These are phyloP conservation scores for Cadophora sp. DNA, from an alignment of 2,329 filamentous ascomycete genomes.

Conservation along the genomic window DNA sequence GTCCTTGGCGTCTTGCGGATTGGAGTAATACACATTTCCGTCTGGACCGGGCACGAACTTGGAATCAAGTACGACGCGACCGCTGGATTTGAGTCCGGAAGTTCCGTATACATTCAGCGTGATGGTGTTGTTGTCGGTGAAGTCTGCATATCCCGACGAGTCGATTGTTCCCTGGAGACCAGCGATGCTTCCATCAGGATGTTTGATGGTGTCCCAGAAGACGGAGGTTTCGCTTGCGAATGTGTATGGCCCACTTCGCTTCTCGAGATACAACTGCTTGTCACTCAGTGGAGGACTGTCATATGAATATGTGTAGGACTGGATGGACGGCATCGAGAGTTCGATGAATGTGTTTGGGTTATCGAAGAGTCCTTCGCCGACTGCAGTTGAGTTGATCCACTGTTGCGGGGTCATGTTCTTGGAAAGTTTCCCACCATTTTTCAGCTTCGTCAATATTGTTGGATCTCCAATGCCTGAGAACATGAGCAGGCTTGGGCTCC, in stretches of 20 bases:
- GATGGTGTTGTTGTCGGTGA: slow-evolving; percentile 52
- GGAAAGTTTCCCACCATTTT: slow-evolving; percentile 46
- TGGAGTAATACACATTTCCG: slow-evolving; percentile 53
- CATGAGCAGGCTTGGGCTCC: slow-evolving; percentile 58
- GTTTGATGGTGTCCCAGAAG: slow-evolving; percentile 57
- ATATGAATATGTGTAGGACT: slow-evolving; percentile 57
- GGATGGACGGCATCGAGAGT: slow-evolving; percentile 49
- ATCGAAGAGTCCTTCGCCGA: slow-evolving; percentile 59
- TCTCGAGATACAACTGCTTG: slow-evolving; percentile 53
- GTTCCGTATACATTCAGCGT: slow-evolving; percentile 64
- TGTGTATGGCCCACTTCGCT: slow-evolving; percentile 57
- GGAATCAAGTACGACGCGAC: slow-evolving; percentile 53
- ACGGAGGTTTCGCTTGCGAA: slow-evolving; percentile 59
- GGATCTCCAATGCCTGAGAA: slow-evolving; percentile 56
- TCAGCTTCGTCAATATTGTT: slow-evolving; percentile 41
- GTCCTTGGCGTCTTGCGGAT: slow-evolving; percentile 54
- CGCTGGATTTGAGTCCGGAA: slow-evolving; percentile 57
- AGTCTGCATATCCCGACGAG: slow-evolving; percentile 52
- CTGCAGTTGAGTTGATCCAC: slow-evolving; percentile 57
- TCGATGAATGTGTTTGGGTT: slow-evolving; percentile 63
- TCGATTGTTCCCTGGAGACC: slow-evolving; percentile 61
- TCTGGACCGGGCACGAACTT: slow-evolving; percentile 52
- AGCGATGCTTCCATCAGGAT: slow-evolving; percentile 49
- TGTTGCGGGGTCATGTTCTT: slow-evolving; percentile 39
- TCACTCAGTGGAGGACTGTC: slow-evolving; percentile 51